phyloP scores from a whole-genome alignment of 352 stramenopile species.

The Pythium aristosporum region DNA sequence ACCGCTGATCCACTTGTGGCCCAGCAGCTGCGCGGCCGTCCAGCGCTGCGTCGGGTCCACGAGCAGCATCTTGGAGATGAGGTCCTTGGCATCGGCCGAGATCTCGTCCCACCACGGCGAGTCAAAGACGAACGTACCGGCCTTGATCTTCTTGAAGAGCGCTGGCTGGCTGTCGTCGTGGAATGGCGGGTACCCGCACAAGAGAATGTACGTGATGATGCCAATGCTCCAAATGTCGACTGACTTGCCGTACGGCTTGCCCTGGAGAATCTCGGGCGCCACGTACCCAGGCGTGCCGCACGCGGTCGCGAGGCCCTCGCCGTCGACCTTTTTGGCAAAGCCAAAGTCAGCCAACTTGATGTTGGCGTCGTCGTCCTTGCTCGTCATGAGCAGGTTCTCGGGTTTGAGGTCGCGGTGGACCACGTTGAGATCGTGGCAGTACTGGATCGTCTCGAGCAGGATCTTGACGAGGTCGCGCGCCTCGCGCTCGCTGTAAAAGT shows the following conservation, averaged over 20 bases:
- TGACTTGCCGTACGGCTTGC: conserved; percentile 72
- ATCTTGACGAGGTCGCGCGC: conserved; percentile 76
- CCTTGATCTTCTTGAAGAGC: conserved; percentile 77
- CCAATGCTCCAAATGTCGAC: conserved; percentile 92
- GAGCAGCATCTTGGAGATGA: conserved; percentile 90
- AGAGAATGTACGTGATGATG: conserved; percentile 86
- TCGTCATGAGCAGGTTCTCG: conserved; percentile 86
- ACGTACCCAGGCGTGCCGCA: conserved; percentile 82
- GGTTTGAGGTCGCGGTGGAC: conserved; percentile 85
- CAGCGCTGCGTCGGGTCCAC: conserved; percentile 82
- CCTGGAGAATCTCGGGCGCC: conserved; percentile 76
- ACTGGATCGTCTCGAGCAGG: conserved; percentile 79
- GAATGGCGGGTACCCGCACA: conserved; percentile 85
- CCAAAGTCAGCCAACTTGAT: conserved; percentile 88
- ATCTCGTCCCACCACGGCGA: conserved; percentile 83
- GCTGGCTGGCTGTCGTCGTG: conserved; percentile 90
- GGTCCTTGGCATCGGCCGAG: conserved; percentile 72
- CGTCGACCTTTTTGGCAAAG: conserved; percentile 73
- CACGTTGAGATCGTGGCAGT: conserved; percentile 84
- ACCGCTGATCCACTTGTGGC: conserved; percentile 89
- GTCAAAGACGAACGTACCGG: conserved; percentile 70
- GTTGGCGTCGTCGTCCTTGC: conserved; percentile 63
- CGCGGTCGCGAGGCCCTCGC: conserved; percentile 57
- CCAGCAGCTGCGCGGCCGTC: conserved; percentile 64
- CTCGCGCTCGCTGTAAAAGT: conserved; percentile 82